These are phyloP conservation scores for Carallia brachiata DNA, from an alignment of 345 rosid species.

Conservation along the genomic window DNA sequence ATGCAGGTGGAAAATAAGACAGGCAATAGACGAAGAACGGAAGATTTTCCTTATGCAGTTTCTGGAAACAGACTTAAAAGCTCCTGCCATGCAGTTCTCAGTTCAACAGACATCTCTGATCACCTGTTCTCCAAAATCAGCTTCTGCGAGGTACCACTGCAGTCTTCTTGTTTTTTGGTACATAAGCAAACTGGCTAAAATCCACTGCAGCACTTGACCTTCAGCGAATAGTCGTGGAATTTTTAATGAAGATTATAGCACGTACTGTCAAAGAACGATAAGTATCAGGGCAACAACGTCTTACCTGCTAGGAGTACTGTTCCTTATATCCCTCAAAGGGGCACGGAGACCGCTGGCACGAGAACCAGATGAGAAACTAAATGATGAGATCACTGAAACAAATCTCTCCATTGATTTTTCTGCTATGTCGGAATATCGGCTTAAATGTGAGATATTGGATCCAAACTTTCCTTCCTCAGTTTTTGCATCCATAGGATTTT, in stretches of 20 bases:
- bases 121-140: slow-evolving; percentile 29
- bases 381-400: slow-evolving; percentile 71
- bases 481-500: slow-evolving; percentile 24
- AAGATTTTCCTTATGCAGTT: slow-evolving; percentile 1
- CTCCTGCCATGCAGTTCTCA: slow-evolving; percentile 7
- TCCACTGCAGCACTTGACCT: slow-evolving; percentile 50
- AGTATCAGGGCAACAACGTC: slow-evolving; percentile 1
- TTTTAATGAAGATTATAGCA: neutral
- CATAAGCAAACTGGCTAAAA: slow-evolving; percentile 62
- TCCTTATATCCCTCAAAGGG: slow-evolving; percentile 68
- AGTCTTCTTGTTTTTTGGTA: slow-evolving; percentile 36
- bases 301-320: slow-evolving; percentile 50
- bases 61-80: neutral
- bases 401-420: slow-evolving; percentile 78
- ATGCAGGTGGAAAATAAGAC: neutral
- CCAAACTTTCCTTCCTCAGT: slow-evolving; percentile 58
- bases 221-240: slow-evolving; percentile 9
- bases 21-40: neutral
- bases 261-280: neutral
- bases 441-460: slow-evolving; percentile 69
- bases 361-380: slow-evolving; percentile 62
- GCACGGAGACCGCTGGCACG: slow-evolving; percentile 96
- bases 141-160: slow-evolving; percentile 25
- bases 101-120: slow-evolving; percentile 8
- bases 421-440: slow-evolving; percentile 66